Conservation (phyloP, 345 rosid genomes). For the Conringia planisiliqua region DNA sequence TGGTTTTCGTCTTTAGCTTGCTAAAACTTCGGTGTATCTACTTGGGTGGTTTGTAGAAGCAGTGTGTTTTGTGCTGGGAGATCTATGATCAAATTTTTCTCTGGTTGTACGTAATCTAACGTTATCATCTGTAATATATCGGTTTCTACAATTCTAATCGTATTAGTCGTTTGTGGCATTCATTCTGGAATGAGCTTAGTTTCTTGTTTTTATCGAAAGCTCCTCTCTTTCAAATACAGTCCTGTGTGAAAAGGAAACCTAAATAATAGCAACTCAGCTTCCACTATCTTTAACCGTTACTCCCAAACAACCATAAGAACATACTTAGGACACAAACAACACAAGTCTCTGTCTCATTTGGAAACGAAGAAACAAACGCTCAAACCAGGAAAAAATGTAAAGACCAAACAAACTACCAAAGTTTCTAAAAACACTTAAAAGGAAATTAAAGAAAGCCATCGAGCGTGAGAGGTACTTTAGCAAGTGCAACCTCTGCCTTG, state of each 20-base stretch:
- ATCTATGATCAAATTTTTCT: neutral
- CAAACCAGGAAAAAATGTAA: too few relatives aligned
- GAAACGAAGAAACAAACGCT: too few relatives aligned
- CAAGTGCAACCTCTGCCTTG: neutral
- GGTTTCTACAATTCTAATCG: neutral
- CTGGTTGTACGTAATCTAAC: neutral
- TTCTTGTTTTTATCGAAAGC: neutral
- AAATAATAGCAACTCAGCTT: too few relatives aligned
- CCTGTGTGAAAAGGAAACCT: neutral
- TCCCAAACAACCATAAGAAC: too few relatives aligned
- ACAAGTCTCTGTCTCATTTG: too few relatives aligned
- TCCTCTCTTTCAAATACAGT: neutral
- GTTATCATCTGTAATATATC: neutral
- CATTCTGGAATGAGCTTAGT: neutral
- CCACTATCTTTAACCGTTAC: too few relatives aligned
- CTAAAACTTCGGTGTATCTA: neutral
- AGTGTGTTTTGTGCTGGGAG: neutral
- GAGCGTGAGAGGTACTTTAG: neutral
- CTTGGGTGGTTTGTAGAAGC: too few relatives aligned
- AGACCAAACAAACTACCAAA: too few relatives aligned
- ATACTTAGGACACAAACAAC: too few relatives aligned
- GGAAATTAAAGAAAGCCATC: neutral
- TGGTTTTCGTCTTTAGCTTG: neutral
- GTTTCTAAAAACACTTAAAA: too few relatives aligned
- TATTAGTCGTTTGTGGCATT: neutral